Conservation (phyloP, 805 yeast genomes). For the Crinitomyces ghanaensis region DNA sequence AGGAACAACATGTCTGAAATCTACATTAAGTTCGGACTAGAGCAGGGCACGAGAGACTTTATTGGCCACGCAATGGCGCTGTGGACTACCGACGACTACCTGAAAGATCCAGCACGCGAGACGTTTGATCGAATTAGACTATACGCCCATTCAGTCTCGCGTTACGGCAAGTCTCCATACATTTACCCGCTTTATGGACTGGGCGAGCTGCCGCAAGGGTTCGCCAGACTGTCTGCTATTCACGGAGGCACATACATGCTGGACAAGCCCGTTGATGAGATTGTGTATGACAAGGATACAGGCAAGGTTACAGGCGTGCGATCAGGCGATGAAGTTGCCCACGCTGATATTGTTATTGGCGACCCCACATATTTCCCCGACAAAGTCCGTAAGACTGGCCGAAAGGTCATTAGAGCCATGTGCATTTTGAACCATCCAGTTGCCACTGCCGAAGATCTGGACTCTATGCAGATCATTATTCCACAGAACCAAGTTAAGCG, state of each 20-base stretch:
- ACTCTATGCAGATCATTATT: constrained; percentile 85
- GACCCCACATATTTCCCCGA: constrained; percentile 97
- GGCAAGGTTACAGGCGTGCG: constrained; percentile 76
- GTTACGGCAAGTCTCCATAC: constrained; percentile 94
- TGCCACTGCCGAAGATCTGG: constrained; percentile 68
- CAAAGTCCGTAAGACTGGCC: constrained; percentile 59
- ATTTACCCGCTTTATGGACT: constrained; percentile 92
- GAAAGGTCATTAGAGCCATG: constrained; percentile 69
- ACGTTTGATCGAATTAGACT: constrained; percentile 76
- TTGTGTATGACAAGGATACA: constrained; percentile 57
- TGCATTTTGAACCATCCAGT: constrained; percentile 86
- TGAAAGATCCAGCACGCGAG: constrained; percentile 82
- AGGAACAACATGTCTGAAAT: constrained; percentile 84
- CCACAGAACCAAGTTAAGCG: constrained; percentile 94
- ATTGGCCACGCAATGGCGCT: constrained; percentile 99
- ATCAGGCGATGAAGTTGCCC: constrained; percentile 84
- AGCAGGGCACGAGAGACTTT: constrained; percentile 87
- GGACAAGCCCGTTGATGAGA: constrained; percentile 89
- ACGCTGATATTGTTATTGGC: constrained; percentile 88
- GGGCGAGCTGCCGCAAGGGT: constrained; percentile 98
- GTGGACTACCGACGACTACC: constrained; percentile 85
- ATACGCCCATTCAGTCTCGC: constrained; percentile 82
- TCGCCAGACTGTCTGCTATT: constrained; percentile 91
- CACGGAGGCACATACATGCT: constrained; percentile 98
- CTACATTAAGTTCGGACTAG: constrained; percentile 79